Evolutionary conservation across 352 stramenopile genomes (phyloP).

Genomic region (Globisporangium perplexum): DNA sequence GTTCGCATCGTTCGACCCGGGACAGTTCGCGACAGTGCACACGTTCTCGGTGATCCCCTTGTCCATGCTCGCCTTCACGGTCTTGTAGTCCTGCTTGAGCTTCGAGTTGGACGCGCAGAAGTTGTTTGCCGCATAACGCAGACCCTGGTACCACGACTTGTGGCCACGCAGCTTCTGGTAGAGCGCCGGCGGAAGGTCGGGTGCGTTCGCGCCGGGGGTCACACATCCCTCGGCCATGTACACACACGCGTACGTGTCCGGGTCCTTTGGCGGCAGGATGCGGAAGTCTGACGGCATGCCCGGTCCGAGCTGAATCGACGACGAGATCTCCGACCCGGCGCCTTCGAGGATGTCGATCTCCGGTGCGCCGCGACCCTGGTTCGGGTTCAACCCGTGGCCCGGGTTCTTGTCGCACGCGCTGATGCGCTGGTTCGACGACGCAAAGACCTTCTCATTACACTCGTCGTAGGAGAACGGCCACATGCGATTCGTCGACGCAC

Average conservation of each 20-base stretch:
- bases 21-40: slow-evolving; percentile 32
- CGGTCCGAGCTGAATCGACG: slow-evolving; percentile 85
- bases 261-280: slow-evolving; percentile 10
- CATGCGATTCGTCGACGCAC: slow-evolving; percentile 89
- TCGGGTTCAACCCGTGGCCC: slow-evolving; percentile 87
- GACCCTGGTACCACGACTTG: slow-evolving; percentile 67
- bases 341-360: slow-evolving; percentile 96
- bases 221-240: slow-evolving; percentile 31
- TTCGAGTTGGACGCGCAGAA: slow-evolving; percentile 25
- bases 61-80: slow-evolving; percentile 27
- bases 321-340: slow-evolving; percentile 73
- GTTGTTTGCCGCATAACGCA: slow-evolving; percentile 55
- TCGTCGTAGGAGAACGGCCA: slow-evolving; percentile 96
- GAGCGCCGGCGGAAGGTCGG: slow-evolving; percentile 28
- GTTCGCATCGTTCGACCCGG: slow-evolving; percentile 48
- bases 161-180: slow-evolving; percentile 44
- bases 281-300: slow-evolving; percentile 59
- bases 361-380: slow-evolving; percentile 87
- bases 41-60: slow-evolving; percentile 41
- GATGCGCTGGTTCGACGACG: slow-evolving; percentile 67
- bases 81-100: slow-evolving; percentile 28
- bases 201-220: slow-evolving; percentile 35
- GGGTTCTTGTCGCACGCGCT: slow-evolving; percentile 89
- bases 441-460: slow-evolving; percentile 76
- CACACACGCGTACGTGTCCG: slow-evolving; percentile 22